Percentiles rank a stretch among this genome's conserved stretches.
Evolutionary conservation across 495 filamentous ascomycete species (phyloP).

Genomic region (Trichoderma gamsii): DNA sequence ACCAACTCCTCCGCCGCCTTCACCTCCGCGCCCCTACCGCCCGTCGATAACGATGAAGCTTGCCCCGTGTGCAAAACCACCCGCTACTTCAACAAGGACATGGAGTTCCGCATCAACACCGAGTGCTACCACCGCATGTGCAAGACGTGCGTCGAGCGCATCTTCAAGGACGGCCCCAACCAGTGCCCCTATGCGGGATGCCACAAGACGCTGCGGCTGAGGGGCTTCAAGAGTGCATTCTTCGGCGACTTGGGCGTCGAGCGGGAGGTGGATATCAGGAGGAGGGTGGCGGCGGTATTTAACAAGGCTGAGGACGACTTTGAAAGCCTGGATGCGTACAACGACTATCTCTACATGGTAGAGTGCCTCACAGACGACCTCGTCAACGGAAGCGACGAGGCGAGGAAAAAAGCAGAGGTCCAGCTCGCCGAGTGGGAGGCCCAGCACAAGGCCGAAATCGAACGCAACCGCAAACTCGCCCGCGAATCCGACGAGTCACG

Average conservation of each 20-base stretch:
- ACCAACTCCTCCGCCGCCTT: conserved; percentile 21
- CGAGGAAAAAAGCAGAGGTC: conserved; percentile 55
- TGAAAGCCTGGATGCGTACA: conserved; percentile 69
- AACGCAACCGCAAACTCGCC: conserved; percentile 61
- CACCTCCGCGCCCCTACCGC: background rate
- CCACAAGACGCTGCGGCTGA: conserved; percentile 74
- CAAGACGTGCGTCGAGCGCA: conserved; percentile 84
- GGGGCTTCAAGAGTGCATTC: conserved; percentile 76
- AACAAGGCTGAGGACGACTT: conserved; percentile 91
- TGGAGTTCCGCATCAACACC: conserved; percentile 91
- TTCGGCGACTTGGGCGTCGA: conserved; percentile 87
- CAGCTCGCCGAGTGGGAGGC: conserved; percentile 60
- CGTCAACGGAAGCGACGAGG: conserved; percentile 61
- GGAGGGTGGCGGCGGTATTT: conserved; percentile 72
- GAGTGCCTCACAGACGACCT: conserved; percentile 88
- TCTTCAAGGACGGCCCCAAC: conserved; percentile 85
- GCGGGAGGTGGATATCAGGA: conserved; percentile 87
- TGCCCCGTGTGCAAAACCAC: conserved; percentile 96
- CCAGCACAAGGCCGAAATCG: conserved; percentile 63
- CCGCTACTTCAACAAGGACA: conserved; percentile 87
- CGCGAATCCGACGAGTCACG: conserved; percentile 49
- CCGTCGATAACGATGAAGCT: conserved; percentile 51
- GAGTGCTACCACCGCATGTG: conserved; percentile 99
- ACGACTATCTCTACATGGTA: conserved; percentile 90
- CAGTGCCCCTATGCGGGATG: conserved; percentile 88